phyloP scores from a whole-genome alignment of 1,139 yeast genomes.

The Torulaspora pretoriensis region DNA sequence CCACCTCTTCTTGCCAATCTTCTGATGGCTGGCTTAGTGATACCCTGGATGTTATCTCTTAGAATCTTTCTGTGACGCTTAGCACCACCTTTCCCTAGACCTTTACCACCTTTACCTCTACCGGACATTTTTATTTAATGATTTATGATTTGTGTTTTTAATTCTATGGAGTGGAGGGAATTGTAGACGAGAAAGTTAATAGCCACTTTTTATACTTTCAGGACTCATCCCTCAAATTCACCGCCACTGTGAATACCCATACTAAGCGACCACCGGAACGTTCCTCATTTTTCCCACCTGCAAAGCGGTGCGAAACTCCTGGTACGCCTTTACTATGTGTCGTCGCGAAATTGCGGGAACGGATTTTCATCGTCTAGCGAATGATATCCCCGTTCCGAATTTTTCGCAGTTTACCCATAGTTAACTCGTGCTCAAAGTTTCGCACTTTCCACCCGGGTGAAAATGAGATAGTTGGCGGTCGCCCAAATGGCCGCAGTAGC shows the following conservation, averaged over 20 bases:
- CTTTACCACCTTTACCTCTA: slow-evolving; percentile 99
- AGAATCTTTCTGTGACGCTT: slow-evolving; percentile 99
- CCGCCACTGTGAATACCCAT: slow-evolving; percentile 10
- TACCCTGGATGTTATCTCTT: slow-evolving; percentile 99
- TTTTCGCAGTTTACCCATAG: slow-evolving; percentile 13
- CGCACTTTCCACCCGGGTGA: slow-evolving; percentile 12
- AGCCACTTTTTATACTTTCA: neutral
- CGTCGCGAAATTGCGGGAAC: slow-evolving; percentile 13
- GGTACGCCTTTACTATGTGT: slow-evolving; percentile 12
- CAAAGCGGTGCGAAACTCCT: slow-evolving; percentile 12
- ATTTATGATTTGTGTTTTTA: slow-evolving; percentile 12
- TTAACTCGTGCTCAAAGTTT: slow-evolving; percentile 10
- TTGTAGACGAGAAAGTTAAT: neutral
- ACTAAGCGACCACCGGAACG: slow-evolving; percentile 5
- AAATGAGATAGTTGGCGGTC: slow-evolving; percentile 10
- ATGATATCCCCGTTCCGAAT: slow-evolving; percentile 4
- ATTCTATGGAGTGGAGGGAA: neutral
- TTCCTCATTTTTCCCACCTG: slow-evolving; percentile 14
- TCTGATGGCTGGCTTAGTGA: slow-evolving; percentile 99
- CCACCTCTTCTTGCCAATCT: slow-evolving; percentile 99
- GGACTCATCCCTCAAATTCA: slow-evolving; percentile 3
- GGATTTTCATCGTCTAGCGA: neutral
- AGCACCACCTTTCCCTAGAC: slow-evolving; percentile 99
- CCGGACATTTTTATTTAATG: slow-evolving; percentile 72
- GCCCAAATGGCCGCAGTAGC: slow-evolving; percentile 5